Evolutionary conservation across 2,329 filamentous ascomycete species (phyloP).

Genomic region (Chrysoporthe deuterocubensis): DNA sequence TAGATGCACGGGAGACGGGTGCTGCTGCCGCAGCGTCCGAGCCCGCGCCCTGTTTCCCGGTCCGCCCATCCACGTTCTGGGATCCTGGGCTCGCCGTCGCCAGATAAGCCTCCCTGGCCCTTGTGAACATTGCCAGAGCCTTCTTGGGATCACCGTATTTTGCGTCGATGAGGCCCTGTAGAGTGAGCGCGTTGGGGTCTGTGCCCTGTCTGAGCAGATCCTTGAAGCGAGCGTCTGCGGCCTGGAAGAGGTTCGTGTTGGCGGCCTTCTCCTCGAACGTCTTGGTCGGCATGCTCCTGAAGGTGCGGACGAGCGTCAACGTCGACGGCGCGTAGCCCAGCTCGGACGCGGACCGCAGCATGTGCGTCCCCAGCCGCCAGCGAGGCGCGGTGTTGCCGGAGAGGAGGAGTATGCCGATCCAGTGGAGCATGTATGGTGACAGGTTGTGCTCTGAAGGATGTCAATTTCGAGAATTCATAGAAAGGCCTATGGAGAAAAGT

Average conservation of each 20-base stretch:
- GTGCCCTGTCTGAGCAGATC: constrained; percentile 28
- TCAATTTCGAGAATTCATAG: not conserved
- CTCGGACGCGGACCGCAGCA: constrained; percentile 40
- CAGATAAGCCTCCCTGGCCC: constrained; percentile 19
- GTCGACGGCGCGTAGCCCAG: constrained; percentile 43
- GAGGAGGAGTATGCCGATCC: constrained; percentile 36
- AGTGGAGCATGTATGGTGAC: constrained; percentile 40
- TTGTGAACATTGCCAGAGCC: constrained; percentile 35
- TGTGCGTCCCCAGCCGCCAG: constrained; percentile 37
- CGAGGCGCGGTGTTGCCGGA: constrained; percentile 15
- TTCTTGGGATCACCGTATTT: constrained; percentile 30
- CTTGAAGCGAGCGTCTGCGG: constrained; percentile 33
- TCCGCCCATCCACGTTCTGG: not conserved
- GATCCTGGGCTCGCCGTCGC: not conserved
- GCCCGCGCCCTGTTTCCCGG: not conserved
- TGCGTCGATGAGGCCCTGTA: constrained; percentile 39
- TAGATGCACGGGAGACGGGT: not conserved
- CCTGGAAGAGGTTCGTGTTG: constrained; percentile 31
- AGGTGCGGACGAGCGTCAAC: constrained; percentile 37
- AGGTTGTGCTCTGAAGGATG: constrained; percentile 31
- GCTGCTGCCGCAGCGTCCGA: not conserved
- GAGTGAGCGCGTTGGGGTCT: constrained; percentile 42
- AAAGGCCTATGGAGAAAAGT: not conserved
- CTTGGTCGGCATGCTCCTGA: constrained; percentile 24
- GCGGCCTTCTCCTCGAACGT: constrained; percentile 30